These are phyloP conservation scores for Panicum hallii DNA, from an alignment of 202 grass and related monocot genomes.

Conservation along the genomic window DNA sequence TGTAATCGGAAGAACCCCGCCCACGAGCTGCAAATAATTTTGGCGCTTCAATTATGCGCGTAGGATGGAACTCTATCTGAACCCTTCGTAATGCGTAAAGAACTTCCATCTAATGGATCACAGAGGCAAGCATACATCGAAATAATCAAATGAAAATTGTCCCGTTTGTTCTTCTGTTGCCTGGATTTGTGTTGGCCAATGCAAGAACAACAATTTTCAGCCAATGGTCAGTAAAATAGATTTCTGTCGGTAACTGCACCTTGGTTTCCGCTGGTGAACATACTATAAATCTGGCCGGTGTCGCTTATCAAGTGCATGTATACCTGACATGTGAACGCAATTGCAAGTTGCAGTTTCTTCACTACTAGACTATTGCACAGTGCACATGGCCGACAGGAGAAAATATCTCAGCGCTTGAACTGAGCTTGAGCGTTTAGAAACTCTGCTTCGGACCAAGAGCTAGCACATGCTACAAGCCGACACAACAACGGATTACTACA, in stretches of 20 bases:
- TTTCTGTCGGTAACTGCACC: not conserved
- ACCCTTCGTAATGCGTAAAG: not conserved
- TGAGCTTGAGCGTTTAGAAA: not conserved
- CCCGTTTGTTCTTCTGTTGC: not conserved
- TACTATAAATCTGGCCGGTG: not conserved
- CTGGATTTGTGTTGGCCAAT: not conserved
- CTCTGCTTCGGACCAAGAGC: not conserved
- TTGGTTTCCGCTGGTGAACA: not conserved
- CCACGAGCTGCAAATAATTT: not conserved
- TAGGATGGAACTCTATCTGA: not conserved
- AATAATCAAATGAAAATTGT: not conserved
- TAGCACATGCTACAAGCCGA: not conserved
- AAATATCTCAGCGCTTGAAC: conserved; percentile 36
- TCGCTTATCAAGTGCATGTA: not conserved
- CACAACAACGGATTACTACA: not conserved
- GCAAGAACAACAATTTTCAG: not conserved
- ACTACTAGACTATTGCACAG: not conserved
- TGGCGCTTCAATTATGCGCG: not conserved
- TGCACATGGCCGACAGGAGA: conserved; percentile 13
- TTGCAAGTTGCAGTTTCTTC: conserved; percentile 8
- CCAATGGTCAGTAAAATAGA: not conserved
- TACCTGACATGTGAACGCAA: not conserved
- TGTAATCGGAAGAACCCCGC: not conserved
- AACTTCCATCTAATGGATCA: not conserved
- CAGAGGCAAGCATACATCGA: not conserved